Evolutionary conservation across 2,329 filamentous ascomycete genomes (phyloP), one percentile per base, ranked within the genome.

Genomic region (Emergomyces pasteurianus): DNA sequence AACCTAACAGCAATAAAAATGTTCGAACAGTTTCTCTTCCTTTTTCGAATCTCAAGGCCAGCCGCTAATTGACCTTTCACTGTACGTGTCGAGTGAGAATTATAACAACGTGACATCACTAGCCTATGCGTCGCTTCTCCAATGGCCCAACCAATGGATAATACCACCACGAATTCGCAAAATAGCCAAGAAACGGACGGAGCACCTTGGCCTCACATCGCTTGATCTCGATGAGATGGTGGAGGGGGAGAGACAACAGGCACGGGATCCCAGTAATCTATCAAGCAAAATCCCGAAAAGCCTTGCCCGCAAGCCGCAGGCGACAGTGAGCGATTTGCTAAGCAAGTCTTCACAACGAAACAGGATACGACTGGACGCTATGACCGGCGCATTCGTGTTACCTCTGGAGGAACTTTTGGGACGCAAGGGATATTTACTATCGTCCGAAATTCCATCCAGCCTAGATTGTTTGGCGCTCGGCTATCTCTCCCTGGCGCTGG

Each of bases 41-140:
- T 92, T 92, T 74, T 77, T 96, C 66, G 80, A 86, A 71, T 83
- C 86, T 31, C 85, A 87, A 62, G 89, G 87, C n/a, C 84, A 86
- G 57, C 84, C 87, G 38, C 83, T 97, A 63, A 73, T 96, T 67
- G 89, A 95, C 67, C 85, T 96, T 61, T 92, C 86, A 58, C 86
- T 97, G 67, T 97, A 95, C 73, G 88, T 94, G 64, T 94, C 91
- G 38, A 89, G 87, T 61, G 85, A 90, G 65, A 96, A 97, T 77
- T 99, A 94, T 82, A 80, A 85, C 60, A 78, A 81, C 50, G 78
- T 82, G 56, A 96, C 91, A 3, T 85, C 90, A 18, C 89, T 90
- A 2, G 87, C 90, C 43, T 96, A 91, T 76, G 90, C 86, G 65
- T 77, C 79, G 6, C 82, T 96, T 61, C 83, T 97, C 46, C 84